phyloP scores from a whole-genome alignment of 805 yeast genomes.

The Hanseniaspora nectarophila region DNA sequence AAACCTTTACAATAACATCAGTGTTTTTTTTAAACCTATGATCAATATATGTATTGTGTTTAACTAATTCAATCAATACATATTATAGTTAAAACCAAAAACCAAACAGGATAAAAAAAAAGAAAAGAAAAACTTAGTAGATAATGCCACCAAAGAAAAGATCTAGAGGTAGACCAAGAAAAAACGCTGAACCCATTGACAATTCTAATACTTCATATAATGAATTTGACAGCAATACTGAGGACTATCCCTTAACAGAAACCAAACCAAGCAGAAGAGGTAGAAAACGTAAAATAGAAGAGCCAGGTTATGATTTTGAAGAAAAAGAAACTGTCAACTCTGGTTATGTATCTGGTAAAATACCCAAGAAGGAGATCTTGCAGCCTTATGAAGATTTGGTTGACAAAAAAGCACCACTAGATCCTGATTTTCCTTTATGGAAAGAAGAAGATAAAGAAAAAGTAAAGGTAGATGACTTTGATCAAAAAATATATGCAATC shows the following conservation, averaged over 20 bases:
- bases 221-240: neutral
- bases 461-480: constrained; percentile 28
- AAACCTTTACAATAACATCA: neutral
- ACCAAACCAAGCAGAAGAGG: constrained; percentile 5
- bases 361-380: constrained; percentile 20
- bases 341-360: constrained; percentile 27
- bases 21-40: neutral
- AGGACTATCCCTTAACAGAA: neutral
- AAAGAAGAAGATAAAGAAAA: constrained; percentile 17
- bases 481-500: constrained; percentile 24
- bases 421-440: constrained; percentile 26
- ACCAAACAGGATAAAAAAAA: neutral
- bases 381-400: constrained; percentile 19
- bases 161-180: constrained; percentile 13
- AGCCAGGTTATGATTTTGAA: neutral
- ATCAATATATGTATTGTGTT: no score
- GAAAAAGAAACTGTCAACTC: constrained; percentile 8
- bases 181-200: neutral
- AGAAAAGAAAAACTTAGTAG: no score
- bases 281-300: constrained; percentile 1
- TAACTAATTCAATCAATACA: no score
- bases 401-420: constrained; percentile 24
- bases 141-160: constrained; percentile 12
- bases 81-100: neutral
- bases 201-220: neutral